Conservation (phyloP, 2,329 filamentous ascomycete species). For the Botryotinia convoluta region DNA sequence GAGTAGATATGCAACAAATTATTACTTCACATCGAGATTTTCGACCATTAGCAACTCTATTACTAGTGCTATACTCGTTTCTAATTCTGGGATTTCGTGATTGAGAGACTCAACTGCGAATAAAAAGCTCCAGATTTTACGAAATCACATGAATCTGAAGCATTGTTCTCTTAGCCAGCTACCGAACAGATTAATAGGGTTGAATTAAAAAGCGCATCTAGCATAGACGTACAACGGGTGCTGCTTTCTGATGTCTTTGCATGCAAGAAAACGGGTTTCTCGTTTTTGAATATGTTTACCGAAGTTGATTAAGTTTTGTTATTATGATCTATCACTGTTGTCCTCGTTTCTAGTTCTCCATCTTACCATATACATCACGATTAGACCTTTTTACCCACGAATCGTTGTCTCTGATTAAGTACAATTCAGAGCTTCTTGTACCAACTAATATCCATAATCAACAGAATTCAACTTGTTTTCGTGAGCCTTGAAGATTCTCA, state of each 20-base stretch:
- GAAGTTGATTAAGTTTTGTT: too few relatives aligned
- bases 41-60: rapidly evolving
- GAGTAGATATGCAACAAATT: background rate
- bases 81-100: too few relatives aligned
- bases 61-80: background rate
- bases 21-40: background rate
- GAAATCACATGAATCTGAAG: background rate
- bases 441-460: rapidly evolving
- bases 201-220: background rate
- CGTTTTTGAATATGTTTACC: background rate
- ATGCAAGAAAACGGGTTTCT: background rate
- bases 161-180: background rate
- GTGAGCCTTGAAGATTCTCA: rapidly evolving
- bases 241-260: background rate
- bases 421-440: background rate
- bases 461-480: background rate
- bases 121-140: background rate
- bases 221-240: background rate
- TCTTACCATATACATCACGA: background rate
- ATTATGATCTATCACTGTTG: background rate
- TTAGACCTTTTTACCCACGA: rapidly evolving
- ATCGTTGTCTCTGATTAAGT: background rate
- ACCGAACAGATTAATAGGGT: background rate
- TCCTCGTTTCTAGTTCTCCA: background rate
- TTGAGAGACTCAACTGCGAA: background rate